These are phyloP conservation scores for Kwoniella sp. DNA, from an alignment of 768 basidiomycete species.

Conservation along the genomic window DNA sequence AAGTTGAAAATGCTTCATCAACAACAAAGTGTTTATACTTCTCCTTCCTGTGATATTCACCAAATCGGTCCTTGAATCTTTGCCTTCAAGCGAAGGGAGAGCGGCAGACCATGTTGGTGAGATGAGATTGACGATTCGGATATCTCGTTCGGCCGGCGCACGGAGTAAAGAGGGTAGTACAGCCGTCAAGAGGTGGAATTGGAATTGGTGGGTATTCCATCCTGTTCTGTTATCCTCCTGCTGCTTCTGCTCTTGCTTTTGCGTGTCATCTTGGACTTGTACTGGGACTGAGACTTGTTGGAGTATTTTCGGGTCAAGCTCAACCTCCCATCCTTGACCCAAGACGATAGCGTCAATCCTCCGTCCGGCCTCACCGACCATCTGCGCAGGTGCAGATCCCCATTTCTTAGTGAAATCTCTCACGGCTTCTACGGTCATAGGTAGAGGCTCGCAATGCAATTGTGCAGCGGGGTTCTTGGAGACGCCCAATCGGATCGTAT, in stretches of 20 bases:
- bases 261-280: too few species aligned
- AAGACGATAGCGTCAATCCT: constrained; percentile 53
- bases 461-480: constrained; percentile 42
- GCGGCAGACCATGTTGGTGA: constrained; percentile 90
- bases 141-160: constrained; percentile 82
- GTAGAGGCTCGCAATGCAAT: constrained; percentile 51
- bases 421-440: constrained; percentile 38
- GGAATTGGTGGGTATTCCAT: constrained; percentile 51
- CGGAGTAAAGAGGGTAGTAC: constrained; percentile 77
- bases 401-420: constrained; percentile 50
- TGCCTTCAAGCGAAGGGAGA: constrained; percentile 57
- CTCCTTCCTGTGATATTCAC: constrained; percentile 60
- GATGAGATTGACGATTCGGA: constrained; percentile 81
- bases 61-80: constrained; percentile 63
- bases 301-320: neutral
- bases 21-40: constrained; percentile 38
- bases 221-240: neutral
- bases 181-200: constrained; percentile 74
- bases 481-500: constrained; percentile 46
- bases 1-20: constrained; percentile 76
- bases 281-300: neutral
- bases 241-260: constrained; percentile 1
- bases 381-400: constrained; percentile 38
- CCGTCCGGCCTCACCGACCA: constrained; percentile 46
- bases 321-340: constrained; percentile 51